Evolutionary conservation across 2,329 filamentous ascomycete species (phyloP).

Genomic region (Paecilomyces sp.): DNA sequence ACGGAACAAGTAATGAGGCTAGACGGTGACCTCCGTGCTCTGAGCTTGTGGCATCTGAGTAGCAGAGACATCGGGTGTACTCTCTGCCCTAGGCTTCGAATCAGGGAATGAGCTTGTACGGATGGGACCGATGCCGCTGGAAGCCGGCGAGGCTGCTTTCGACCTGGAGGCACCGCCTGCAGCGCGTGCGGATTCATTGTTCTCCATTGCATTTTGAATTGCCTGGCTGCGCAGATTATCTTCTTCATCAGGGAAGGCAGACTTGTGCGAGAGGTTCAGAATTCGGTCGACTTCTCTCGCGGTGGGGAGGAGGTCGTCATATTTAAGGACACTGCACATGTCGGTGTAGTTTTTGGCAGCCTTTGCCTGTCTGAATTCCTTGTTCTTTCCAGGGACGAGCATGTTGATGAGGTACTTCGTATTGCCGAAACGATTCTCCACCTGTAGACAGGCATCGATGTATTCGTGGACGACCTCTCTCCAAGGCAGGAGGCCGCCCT

Average conservation of each 20-base stretch:
- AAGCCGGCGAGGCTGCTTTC: conserved; percentile 15
- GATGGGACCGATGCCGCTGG: conserved; percentile 23
- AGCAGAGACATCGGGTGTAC: conserved; percentile 14
- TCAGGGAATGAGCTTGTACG: conserved; percentile 24
- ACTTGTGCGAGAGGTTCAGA: conserved; percentile 33
- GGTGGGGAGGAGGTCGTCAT: conserved; percentile 55
- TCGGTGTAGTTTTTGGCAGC: conserved; percentile 64
- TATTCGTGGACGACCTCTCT: conserved; percentile 70
- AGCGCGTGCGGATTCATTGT: conserved; percentile 27
- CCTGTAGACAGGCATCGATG: conserved; percentile 62
- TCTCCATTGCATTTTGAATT: conserved; percentile 25
- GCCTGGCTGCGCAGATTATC: conserved; percentile 15
- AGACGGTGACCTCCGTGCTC: conserved; percentile 4
- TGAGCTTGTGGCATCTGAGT: conserved; percentile 8
- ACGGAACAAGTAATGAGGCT: background rate
- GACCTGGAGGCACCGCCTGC: conserved; percentile 20
- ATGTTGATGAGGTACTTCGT: conserved; percentile 86
- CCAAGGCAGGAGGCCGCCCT: conserved; percentile 70
- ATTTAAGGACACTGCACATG: conserved; percentile 57
- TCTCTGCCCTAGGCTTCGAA: conserved; percentile 13
- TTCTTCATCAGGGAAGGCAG: conserved; percentile 9
- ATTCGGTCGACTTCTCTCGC: conserved; percentile 61
- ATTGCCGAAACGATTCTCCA: conserved; percentile 83
- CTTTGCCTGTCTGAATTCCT: conserved; percentile 55
- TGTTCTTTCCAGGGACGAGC: conserved; percentile 73